Evolutionary conservation across 805 yeast genomes (phyloP), one percentile per base, ranked within the genome.

Genomic region (Metschnikowia hibisci): DNA sequence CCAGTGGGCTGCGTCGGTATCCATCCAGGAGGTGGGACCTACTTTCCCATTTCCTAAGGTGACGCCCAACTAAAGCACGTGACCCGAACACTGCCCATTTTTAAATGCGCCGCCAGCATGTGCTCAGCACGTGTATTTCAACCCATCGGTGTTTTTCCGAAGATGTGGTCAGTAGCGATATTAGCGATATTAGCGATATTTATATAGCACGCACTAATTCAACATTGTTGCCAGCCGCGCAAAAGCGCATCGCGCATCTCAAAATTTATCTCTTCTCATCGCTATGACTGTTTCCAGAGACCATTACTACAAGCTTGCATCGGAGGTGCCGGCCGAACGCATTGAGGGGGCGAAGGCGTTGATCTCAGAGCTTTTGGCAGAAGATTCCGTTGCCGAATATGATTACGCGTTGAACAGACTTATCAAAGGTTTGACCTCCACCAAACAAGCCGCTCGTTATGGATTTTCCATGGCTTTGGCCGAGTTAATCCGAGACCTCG

Each of bases 21-120:
- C 96, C 39, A 84, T 93, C 64, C 97, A 89, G 77, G 87, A 87
- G 68, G 78, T 85, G 53, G 99, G 99, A 45, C 96, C 99, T 36
- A 77, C 96, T 40, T 93, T 81, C 80, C 98, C 98, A 55, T 73
- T 75, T 71, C 85, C 87, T 54, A 83, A 83, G 70, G 69, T 78
- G 56, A 55, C 76, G 39, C 81, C 39, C 25, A 35, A 35, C 30
- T 35, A 35, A 25, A 10, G 12, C 16, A 20, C 23, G 23, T 20
- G 23, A 20, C 23, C 23, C 22, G 8, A 3, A 20, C 4, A 20
- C 23, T 20, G 23, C 23, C 23, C 23, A 20, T 8, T n/a, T n/a
- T n/a, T 20, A 8, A 2, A 20, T 6, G 23, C 4, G 32, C 11
- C 23, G 1, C 34, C 18, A 23, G 23, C 23, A 20, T 3, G 23